phyloP scores from a whole-genome alignment of 192 early-diverging fungal genomes.

The Coemansia sp. region DNA sequence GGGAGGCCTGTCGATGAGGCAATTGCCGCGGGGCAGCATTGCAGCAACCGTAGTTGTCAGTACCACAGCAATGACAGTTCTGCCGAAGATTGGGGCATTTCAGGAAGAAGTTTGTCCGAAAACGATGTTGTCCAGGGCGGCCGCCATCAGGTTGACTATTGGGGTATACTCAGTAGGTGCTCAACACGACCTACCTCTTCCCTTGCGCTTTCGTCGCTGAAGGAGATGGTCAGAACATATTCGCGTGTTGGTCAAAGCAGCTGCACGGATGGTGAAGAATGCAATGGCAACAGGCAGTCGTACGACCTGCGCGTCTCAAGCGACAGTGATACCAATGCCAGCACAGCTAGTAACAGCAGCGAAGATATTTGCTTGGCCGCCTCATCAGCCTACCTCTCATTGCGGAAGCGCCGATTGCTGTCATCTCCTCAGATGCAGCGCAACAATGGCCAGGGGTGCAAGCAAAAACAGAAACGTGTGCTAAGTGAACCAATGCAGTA shows the following conservation, averaged over 20 bases:
- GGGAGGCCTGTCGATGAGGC: constrained; percentile 11
- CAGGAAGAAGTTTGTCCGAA: constrained; percentile 1
- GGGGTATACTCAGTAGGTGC: constrained; percentile 43
- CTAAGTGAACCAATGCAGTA: constrained; percentile 53
- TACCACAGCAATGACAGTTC: constrained; percentile 6
- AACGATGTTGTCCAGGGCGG: constrained; percentile 1
- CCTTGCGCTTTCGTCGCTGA: constrained; percentile 36
- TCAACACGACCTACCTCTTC: constrained; percentile 50
- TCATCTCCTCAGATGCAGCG: constrained; percentile 2
- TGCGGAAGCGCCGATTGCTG: not conserved
- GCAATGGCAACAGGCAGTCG: not conserved
- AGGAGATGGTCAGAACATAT: constrained; percentile 28
- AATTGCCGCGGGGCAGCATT: not conserved
- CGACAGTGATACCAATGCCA: constrained; percentile 18
- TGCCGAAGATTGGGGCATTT: constrained; percentile 4
- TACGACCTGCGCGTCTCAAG: constrained; percentile 2
- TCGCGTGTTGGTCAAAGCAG: not conserved
- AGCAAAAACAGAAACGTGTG: constrained; percentile 36
- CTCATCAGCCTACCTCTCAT: not conserved
- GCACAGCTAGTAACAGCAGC: not conserved
- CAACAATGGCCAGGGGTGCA: constrained; percentile 8
- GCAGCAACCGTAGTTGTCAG: constrained; percentile 13
- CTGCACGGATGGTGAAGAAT: not conserved
- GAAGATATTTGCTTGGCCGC: not conserved
- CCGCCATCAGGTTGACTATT: constrained; percentile 19